Evolutionary conservation across 2,329 filamentous ascomycete species (phyloP).

Genomic region (Aureobasidium sp.): DNA sequence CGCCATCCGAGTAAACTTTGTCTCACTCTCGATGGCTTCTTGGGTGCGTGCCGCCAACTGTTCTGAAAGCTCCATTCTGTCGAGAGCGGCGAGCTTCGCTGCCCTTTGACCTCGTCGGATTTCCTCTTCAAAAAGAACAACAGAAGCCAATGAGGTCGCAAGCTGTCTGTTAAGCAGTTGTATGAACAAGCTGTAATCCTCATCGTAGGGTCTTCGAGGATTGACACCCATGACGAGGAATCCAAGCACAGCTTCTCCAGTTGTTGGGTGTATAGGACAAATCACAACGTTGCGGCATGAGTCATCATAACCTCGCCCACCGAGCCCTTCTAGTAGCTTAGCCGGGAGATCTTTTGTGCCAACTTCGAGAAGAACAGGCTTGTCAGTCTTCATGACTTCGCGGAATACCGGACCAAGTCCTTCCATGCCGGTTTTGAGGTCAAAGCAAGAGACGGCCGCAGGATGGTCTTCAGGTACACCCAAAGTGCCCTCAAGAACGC

Average conservation of each 20-base stretch:
- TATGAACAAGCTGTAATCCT: constrained; percentile 71
- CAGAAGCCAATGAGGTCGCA: constrained; percentile 70
- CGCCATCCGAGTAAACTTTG: constrained; percentile 74
- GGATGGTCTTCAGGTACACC: constrained; percentile 59
- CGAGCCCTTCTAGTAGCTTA: constrained; percentile 56
- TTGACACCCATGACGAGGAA: constrained; percentile 75
- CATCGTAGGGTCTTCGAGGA: constrained; percentile 67
- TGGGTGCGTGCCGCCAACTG: constrained; percentile 57
- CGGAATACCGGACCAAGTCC: constrained; percentile 70
- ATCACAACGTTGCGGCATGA: constrained; percentile 62
- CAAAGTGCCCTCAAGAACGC: constrained; percentile 62
- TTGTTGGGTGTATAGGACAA: constrained; percentile 71
- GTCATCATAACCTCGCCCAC: constrained; percentile 64
- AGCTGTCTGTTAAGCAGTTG: constrained; percentile 66
- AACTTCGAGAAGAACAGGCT: constrained; percentile 59
- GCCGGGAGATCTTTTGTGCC: constrained; percentile 55
- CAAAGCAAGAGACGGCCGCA: constrained; percentile 52
- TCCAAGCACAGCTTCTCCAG: constrained; percentile 62
- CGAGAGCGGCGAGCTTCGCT: constrained; percentile 63
- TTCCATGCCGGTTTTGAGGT: constrained; percentile 59
- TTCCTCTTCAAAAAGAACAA: constrained; percentile 76
- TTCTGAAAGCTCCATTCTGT: constrained; percentile 68
- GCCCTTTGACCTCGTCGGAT: constrained; percentile 66
- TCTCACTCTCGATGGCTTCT: constrained; percentile 55
- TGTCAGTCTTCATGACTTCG: constrained; percentile 60